Conservation (phyloP, 495 filamentous ascomycete species). For the Rhypophila decipiens region DNA sequence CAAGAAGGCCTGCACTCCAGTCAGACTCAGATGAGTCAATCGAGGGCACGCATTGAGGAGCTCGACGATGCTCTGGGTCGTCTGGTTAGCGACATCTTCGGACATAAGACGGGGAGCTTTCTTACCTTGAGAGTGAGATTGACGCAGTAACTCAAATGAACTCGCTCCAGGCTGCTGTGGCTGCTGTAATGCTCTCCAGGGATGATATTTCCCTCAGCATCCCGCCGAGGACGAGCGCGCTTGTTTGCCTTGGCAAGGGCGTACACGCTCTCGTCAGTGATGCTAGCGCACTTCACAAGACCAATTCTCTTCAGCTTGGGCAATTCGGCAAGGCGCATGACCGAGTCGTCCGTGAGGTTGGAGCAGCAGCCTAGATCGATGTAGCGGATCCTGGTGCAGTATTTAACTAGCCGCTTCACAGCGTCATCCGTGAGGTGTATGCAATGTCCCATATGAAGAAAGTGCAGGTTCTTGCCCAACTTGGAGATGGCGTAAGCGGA, state of each 20-base stretch:
- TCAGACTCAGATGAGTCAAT: slow-evolving; percentile 91
- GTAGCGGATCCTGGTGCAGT: slow-evolving; percentile 91
- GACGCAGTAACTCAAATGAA: slow-evolving; percentile 95
- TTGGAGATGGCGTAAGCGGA: slow-evolving; percentile 81
- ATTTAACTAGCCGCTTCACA: slow-evolving; percentile 72
- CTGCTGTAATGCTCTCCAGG: slow-evolving; percentile 33
- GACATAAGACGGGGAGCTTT: slow-evolving; percentile 1
- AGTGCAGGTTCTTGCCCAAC: slow-evolving; percentile 93
- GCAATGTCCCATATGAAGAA: slow-evolving; percentile 93
- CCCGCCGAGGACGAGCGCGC: slow-evolving; percentile 42
- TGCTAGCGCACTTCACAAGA: slow-evolving; percentile 83
- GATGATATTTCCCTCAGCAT: slow-evolving; percentile 30
- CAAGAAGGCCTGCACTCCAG: slow-evolving; percentile 81
- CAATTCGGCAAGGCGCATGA: slow-evolving; percentile 75
- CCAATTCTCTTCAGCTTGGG: slow-evolving; percentile 93
- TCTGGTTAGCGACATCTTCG: slow-evolving; percentile 5
- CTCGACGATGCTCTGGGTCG: slow-evolving; percentile 77
- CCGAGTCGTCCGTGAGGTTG: slow-evolving; percentile 80
- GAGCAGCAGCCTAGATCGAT: slow-evolving; percentile 95
- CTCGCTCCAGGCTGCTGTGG: slow-evolving; percentile 68
- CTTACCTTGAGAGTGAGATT: slow-evolving; percentile 73
- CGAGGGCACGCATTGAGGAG: slow-evolving; percentile 86
- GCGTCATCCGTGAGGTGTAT: slow-evolving; percentile 80
- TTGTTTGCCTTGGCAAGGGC: slow-evolving; percentile 65
- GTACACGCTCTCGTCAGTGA: slow-evolving; percentile 83